Conservation (phyloP, 352 stramenopile species). For the Pythium rishiriense region DNA sequence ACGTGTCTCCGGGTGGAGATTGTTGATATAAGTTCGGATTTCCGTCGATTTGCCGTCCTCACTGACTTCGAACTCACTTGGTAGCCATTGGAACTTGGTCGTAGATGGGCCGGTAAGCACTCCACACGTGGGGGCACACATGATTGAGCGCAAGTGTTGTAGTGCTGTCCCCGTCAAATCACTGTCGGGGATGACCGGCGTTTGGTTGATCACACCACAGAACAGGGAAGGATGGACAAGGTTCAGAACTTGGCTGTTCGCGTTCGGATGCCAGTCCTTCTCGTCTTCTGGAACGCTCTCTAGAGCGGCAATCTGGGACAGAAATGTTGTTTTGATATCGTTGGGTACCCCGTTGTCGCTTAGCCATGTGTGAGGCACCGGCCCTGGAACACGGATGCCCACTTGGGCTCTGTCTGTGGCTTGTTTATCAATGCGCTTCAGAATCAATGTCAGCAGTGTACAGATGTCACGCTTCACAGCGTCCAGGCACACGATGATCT, state of each 20-base stretch:
- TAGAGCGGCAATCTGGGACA: constrained; percentile 23
- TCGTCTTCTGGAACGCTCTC: constrained; percentile 38
- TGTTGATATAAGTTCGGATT: constrained; percentile 27
- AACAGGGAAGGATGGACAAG: constrained; percentile 66
- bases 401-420: too few species aligned
- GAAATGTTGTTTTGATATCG: constrained; percentile 33
- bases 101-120: constrained; percentile 18
- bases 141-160: constrained; percentile 38
- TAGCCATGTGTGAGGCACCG: constrained; percentile 35
- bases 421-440: too few species aligned
- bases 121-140: constrained; percentile 20
- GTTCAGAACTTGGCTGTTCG: constrained; percentile 48
- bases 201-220: constrained; percentile 53
- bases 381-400: too few species aligned
- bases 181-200: constrained; percentile 10
- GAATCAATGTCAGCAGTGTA: background rate
- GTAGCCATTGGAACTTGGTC: constrained; percentile 30
- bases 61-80: constrained; percentile 11
- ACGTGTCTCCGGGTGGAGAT: constrained; percentile 28
- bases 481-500: background rate
- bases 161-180: background rate
- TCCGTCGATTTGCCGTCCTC: background rate
- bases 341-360: constrained; percentile 31
- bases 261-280: constrained; percentile 38
- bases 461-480: background rate